Evolutionary conservation across 2,329 filamentous ascomycete genomes (phyloP), one percentile per base, ranked within the genome.

Genomic region (Calonectria hongkongensis): DNA sequence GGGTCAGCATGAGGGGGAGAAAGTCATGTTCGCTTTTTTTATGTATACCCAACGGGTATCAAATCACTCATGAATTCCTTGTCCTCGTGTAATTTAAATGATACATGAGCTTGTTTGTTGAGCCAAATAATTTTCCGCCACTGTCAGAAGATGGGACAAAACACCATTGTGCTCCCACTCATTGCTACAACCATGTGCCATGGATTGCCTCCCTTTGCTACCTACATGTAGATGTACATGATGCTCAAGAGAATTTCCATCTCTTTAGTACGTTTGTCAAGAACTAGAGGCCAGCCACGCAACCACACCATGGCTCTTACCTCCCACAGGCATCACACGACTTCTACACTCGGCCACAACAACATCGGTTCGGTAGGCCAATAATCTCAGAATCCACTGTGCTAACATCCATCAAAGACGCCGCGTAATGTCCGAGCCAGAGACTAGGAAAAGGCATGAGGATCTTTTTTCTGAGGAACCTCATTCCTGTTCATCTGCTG

Each of bases 401-500:
- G 18, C 13, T 12, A 7, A 6, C 8, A 21, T 25, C 45, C 28
- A 16, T 28, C 28, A 28, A 16, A 21, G 16, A 36, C 10, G 33
- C 18, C 5, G 28, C 10, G 7, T 28, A 21, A 18, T 27, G 13
- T 28, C 10, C 25, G 25, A 15, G 13, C n/a, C 8, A 21, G 7
- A 10, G 1, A 8, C 33, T 25, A 72, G 18, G 18, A n/a, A 45
- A 77, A 77, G 4, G 68, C 71, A 4, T 71, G 48, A 12, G 56
- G 41, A 15, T 73, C 68, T 30, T 56, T 72, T 36, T 4, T 58
- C 68, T 76, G 74, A 16, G 66, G 74, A 18, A 71, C 41, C 7
- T 68, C 45, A 60, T 75, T 64, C 1, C 47, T 7, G 28, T 76
- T 78, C 72, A 72, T 75, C 43, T 73, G 48, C 7, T 58, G 66